These are phyloP conservation scores for Lactarius hengduanensis DNA, from an alignment of 768 basidiomycete species.

Conservation along the genomic window DNA sequence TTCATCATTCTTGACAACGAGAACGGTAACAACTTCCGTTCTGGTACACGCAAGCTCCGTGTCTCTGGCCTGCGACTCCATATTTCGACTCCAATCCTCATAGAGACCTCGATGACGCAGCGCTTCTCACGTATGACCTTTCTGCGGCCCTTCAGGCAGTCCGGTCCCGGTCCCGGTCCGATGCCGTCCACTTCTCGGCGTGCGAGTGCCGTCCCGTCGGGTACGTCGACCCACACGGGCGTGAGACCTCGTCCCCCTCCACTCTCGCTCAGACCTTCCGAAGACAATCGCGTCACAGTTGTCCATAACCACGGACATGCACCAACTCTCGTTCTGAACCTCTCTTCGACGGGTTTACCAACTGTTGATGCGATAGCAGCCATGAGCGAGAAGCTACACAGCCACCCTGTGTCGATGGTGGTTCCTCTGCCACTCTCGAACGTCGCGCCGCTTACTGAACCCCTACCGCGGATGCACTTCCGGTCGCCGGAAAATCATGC, in stretches of 20 bases:
- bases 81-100: constrained; percentile 22
- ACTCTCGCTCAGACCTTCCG: neutral
- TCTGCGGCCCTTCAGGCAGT: constrained; percentile 6
- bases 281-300: constrained; percentile 16
- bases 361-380: constrained; percentile 12
- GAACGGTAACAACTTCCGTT: constrained; percentile 1
- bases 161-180: neutral
- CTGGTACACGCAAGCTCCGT: constrained; percentile 25
- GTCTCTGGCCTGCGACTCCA: constrained; percentile 1
- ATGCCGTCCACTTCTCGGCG: neutral
- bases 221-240: neutral
- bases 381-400: neutral
- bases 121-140: constrained; percentile 19
- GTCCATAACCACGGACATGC: constrained; percentile 7
- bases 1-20: constrained; percentile 25
- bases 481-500: neutral
- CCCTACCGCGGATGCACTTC: neutral
- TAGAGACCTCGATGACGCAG: constrained; percentile 17
- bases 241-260: neutral
- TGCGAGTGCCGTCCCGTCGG: neutral
- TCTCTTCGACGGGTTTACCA: constrained; percentile 14
- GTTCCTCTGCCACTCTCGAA: neutral
- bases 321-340: constrained; percentile 26
- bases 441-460: neutral
- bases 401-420: neutral